Percentiles rank a stretch among this genome's conserved stretches.
These are phyloP conservation scores for Backusella australiensis DNA, from an alignment of 192 early-diverging fungal species.

Conservation along the genomic window DNA sequence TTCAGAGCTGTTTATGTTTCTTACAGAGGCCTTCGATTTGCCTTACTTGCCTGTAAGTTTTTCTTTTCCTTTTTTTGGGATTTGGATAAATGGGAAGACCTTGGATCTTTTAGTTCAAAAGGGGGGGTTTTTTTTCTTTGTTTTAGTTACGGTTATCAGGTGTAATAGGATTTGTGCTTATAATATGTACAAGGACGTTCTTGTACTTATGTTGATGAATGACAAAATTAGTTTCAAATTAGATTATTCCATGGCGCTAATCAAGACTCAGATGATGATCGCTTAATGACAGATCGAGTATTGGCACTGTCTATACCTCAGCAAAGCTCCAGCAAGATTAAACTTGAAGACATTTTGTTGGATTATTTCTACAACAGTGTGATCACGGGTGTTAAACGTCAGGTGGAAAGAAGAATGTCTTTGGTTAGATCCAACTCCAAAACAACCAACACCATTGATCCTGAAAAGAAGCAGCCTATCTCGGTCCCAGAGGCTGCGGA, in stretches of 20 bases:
- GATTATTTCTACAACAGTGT: constrained; percentile 7
- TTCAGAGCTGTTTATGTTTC: background rate
- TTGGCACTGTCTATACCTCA: background rate
- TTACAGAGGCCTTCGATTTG: background rate
- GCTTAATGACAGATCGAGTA: background rate
- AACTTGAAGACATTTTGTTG: background rate
- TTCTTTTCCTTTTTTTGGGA: background rate
- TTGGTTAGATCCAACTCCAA: background rate
- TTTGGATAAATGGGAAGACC: background rate
- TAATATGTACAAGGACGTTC: too few relatives aligned
- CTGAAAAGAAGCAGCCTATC: background rate
- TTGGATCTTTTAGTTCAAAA: background rate
- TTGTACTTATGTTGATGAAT: background rate
- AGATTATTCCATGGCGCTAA: constrained; percentile 9
- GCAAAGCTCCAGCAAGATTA: background rate
- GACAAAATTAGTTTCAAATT: constrained; percentile 11
- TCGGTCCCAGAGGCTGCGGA: background rate
- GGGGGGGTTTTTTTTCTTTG: background rate
- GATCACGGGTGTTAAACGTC: background rate
- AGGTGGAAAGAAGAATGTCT: background rate
- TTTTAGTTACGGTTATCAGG: background rate
- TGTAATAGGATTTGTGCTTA: background rate
- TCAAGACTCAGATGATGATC: background rate
- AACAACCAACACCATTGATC: background rate
- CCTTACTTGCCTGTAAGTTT: constrained; percentile 5